These are phyloP conservation scores for Bothriochloa decipiens DNA, from an alignment of 176 grass and related monocot species.

Conservation along the genomic window DNA sequence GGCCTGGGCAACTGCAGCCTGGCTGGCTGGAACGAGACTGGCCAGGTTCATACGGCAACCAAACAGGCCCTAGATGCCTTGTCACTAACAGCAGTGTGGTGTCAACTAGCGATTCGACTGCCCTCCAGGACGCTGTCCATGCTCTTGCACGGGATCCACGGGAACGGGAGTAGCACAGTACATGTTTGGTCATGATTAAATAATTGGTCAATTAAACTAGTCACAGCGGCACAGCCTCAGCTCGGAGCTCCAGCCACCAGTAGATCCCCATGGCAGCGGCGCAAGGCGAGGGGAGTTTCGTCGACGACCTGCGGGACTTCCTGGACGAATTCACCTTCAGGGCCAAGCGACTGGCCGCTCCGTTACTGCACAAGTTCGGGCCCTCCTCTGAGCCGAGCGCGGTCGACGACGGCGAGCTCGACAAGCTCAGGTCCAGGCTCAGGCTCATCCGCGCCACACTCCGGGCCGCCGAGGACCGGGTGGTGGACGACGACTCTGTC, in stretches of 20 bases:
- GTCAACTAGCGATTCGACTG: background rate
- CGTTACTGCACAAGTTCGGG: slow-evolving; percentile 33
- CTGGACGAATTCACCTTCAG: slow-evolving; percentile 33
- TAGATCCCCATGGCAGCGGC: background rate
- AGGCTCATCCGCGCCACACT: slow-evolving; percentile 42
- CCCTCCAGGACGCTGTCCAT: background rate
- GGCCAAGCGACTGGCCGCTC: slow-evolving; percentile 16
- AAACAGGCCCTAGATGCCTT: no score
- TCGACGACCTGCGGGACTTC: slow-evolving; percentile 21
- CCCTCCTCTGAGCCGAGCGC: background rate
- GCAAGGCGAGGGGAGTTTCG: background rate
- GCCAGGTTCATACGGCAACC: no score
- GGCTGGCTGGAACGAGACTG: no score
- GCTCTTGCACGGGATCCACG: background rate
- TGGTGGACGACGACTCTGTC: slow-evolving; percentile 33
- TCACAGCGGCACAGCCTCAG: background rate
- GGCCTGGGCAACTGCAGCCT: no score
- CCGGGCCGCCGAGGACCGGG: slow-evolving; percentile 34
- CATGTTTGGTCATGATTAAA: no score
- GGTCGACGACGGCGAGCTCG: slow-evolving; percentile 14
- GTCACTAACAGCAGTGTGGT: background rate
- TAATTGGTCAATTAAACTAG: background rate
- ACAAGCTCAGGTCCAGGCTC: slow-evolving; percentile 36
- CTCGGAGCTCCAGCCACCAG: background rate
- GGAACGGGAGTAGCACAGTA: background rate